Evolutionary conservation across 2,329 filamentous ascomycete genomes (phyloP).

Genomic region (Colletotrichum musicola): DNA sequence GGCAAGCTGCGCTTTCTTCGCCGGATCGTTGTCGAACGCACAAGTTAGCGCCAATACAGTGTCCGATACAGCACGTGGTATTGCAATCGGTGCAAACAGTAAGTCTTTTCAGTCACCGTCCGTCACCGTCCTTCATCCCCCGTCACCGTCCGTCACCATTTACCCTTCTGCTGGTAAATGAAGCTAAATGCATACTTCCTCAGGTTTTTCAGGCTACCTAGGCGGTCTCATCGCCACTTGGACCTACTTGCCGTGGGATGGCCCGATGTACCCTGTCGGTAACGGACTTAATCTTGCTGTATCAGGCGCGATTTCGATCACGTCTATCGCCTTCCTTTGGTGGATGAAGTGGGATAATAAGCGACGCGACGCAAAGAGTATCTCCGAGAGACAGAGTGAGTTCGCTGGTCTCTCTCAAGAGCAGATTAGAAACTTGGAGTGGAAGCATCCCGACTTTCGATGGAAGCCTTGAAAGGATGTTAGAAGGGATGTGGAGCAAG

Average conservation of each 20-base stretch:
- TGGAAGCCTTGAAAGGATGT: conserved; percentile 31
- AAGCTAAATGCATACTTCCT: neutral
- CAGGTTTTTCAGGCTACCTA: conserved; percentile 37
- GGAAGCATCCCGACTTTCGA: conserved; percentile 40
- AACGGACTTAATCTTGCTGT: conserved; percentile 39
- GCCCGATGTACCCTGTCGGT: conserved; percentile 37
- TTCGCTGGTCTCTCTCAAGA: conserved; percentile 24
- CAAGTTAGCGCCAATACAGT: conserved; percentile 77
- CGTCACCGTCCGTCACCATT: too few species aligned
- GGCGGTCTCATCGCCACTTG: conserved; percentile 40
- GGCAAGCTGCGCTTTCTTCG: conserved; percentile 70
- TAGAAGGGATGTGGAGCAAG: too few species aligned
- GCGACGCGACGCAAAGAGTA: neutral
- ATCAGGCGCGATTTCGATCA: conserved; percentile 15
- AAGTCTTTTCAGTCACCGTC: neutral
- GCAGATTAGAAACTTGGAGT: conserved; percentile 35
- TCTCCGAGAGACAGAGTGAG: conserved; percentile 22
- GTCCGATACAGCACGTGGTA: conserved; percentile 74
- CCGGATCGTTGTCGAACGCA: conserved; percentile 74
- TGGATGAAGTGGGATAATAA: conserved; percentile 41
- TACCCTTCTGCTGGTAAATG: too few species aligned
- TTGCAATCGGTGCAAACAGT: conserved; percentile 72
- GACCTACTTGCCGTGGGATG: conserved; percentile 39
- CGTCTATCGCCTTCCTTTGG: conserved; percentile 17
- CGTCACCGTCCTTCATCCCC: neutral